Evolutionary conservation across 495 filamentous ascomycete genomes (phyloP).

Genomic region (Penicillium bovifimosum): DNA sequence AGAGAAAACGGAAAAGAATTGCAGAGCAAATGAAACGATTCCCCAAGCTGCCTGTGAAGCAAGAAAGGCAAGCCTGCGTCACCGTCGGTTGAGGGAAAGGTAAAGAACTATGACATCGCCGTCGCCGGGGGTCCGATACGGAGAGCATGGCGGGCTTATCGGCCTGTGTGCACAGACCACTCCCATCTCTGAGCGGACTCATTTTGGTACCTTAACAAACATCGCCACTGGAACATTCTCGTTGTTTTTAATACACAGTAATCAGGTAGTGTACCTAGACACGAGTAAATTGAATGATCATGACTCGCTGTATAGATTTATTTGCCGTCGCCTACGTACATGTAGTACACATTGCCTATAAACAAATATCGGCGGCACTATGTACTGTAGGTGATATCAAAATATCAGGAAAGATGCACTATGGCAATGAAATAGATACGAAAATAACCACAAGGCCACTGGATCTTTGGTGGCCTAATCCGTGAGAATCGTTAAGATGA

Average conservation of each 20-base stretch:
- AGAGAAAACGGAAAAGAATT: not conserved
- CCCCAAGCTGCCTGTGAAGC: constrained; percentile 13
- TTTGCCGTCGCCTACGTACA: no score
- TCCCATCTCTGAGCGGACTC: not conserved
- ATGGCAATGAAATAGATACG: not conserved
- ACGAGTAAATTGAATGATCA: no score
- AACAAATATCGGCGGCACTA: not conserved
- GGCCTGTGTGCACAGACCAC: constrained; percentile 16
- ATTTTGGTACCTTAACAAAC: not conserved
- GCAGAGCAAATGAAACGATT: constrained; percentile 2
- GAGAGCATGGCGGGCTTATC: constrained; percentile 22
- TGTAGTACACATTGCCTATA: no score
- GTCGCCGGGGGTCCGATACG: constrained; percentile 16
- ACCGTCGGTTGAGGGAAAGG: constrained; percentile 6
- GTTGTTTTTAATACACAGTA: not conserved
- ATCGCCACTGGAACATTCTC: constrained; percentile 10
- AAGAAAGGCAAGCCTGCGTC: constrained; percentile 15
- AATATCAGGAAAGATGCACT: not conserved
- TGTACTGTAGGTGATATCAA: no score
- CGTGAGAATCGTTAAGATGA: not conserved
- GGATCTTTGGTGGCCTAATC: not conserved
- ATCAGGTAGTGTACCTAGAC: no score
- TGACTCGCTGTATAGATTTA: no score
- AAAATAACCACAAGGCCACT: not conserved
- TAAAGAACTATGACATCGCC: constrained; percentile 30